These are phyloP conservation scores for Picea mariana DNA, from an alignment of 83 land plant genomes.

Conservation along the genomic window DNA sequence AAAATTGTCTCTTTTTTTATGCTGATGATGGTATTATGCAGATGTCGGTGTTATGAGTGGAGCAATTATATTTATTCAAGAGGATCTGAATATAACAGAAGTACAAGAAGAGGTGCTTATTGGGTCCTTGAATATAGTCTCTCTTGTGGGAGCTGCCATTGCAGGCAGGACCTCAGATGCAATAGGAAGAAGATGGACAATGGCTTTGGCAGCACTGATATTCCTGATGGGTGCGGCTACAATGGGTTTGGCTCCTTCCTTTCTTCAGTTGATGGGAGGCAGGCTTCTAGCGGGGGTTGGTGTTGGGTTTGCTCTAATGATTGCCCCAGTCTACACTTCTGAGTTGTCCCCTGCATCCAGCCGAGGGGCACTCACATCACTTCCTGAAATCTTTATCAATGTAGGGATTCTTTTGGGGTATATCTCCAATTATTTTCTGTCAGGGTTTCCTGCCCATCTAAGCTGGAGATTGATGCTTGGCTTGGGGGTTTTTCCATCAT, in stretches of 20 bases:
- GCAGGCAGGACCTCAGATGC: constrained; percentile 84
- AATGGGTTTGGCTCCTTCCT: constrained; percentile 74
- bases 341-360: too few species aligned
- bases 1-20: too few species aligned
- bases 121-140: constrained; percentile 78
- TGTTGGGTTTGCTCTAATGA: too few species aligned
- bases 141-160: constrained; percentile 77
- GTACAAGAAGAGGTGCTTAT: constrained; percentile 82
- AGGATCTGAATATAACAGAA: constrained; percentile 73
- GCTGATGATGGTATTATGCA: too few species aligned
- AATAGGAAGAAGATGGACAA: constrained; percentile 90
- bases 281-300: constrained; percentile 71
- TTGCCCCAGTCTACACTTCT: too few species aligned
- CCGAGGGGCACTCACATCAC: too few species aligned
- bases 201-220: constrained; percentile 78
- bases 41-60: constrained; percentile 97
- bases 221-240: constrained; percentile 74
- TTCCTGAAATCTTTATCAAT: too few species aligned
- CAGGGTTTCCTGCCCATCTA: too few species aligned
- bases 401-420: too few species aligned
- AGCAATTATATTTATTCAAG: constrained; percentile 77
- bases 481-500: too few species aligned
- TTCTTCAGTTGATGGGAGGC: constrained; percentile 60
- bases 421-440: too few species aligned
- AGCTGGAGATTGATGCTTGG: too few species aligned